phyloP scores from a whole-genome alignment of 1,284 basidiomycete genomes.

The Tetrapyrgos nigripes region DNA sequence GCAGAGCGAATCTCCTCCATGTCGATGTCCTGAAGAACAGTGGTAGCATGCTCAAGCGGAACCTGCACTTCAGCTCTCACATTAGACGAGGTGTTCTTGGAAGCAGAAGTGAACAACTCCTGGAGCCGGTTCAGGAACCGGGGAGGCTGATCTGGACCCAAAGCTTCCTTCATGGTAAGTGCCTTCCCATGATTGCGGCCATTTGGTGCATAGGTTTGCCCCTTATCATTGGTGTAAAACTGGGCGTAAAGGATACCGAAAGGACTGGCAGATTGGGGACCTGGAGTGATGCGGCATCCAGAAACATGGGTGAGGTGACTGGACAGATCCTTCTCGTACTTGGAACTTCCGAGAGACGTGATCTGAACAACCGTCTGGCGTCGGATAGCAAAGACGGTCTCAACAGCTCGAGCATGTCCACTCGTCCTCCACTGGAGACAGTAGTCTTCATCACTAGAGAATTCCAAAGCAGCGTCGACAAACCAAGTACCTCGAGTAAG shows the following conservation, averaged over 20 bases:
- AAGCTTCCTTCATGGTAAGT: neutral
- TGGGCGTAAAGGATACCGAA: neutral
- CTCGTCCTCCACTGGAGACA: slow-evolving; percentile 9
- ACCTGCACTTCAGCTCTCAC: neutral
- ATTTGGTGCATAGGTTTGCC: neutral
- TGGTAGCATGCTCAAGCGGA: neutral
- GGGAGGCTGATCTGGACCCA: neutral
- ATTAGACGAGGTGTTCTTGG: neutral
- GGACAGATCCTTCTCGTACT: slow-evolving; percentile 27
- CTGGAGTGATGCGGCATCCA: slow-evolving; percentile 31
- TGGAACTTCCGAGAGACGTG: slow-evolving; percentile 20
- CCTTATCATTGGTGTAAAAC: neutral
- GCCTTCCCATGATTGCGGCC: neutral
- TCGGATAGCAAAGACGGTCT: neutral
- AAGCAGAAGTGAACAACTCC: neutral
- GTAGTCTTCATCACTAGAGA: neutral
- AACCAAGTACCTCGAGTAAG: neutral
- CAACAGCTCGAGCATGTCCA: neutral
- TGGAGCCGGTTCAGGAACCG: neutral
- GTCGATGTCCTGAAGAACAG: neutral
- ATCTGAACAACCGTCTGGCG: slow-evolving; percentile 16
- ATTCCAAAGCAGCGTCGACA: neutral
- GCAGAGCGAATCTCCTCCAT: neutral
- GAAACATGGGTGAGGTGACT: slow-evolving; percentile 30
- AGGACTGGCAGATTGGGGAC: slow-evolving; percentile 1